Evolutionary conservation across 2,329 filamentous ascomycete species (phyloP), one percentile per base, ranked within the genome.

Genomic region (Biscogniauxia sp.): DNA sequence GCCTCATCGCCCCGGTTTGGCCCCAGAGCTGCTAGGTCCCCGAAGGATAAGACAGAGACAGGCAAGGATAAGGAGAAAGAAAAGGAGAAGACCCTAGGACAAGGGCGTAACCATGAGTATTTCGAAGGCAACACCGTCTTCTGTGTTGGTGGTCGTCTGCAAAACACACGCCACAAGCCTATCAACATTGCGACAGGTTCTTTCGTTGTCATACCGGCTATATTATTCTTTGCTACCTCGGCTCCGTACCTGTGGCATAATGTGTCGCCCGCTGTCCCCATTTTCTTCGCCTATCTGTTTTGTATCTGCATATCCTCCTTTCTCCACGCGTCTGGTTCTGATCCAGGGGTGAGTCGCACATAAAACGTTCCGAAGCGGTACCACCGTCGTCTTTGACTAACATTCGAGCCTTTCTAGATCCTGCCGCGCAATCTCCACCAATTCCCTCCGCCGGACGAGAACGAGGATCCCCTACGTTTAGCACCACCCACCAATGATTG

Each of bases 91-190:
- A 66, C 74, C 23, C 76, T 61, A 1, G 75, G 80, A 41, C 72
- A 84, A 58, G 88, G 91, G 56, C 88, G 84, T 66, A 97, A 97
- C 69, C 90, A 94, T 76, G 87, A 98, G 73, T 97, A 97, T 74
- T 98, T 97, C 70, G 86, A 91, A 52, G 95, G 95, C 53, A 99
- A 98, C 72, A 97, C 92, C 0, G 81, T 93, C 23, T 99, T 99
- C 73, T 97, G 88, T 74, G 82, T 91, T 61, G 90, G 91, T 37
- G 95, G 95, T 7, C 85, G 95, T 61, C 82, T 95, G 62, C 92
- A 97, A 72, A 97, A 98, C 75, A 90, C 95, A 41, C 86, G 87
- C 68, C 90, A 96, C 68, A 86, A 89, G 65, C 95, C 95, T 1
- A 88, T 99, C 72, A 98, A 97, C 69, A 84, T 97, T 68, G 88